Evolutionary conservation across 352 stramenopile genomes (phyloP), one percentile per base, ranked within the genome.

Genomic region (Globisporangium lucens): DNA sequence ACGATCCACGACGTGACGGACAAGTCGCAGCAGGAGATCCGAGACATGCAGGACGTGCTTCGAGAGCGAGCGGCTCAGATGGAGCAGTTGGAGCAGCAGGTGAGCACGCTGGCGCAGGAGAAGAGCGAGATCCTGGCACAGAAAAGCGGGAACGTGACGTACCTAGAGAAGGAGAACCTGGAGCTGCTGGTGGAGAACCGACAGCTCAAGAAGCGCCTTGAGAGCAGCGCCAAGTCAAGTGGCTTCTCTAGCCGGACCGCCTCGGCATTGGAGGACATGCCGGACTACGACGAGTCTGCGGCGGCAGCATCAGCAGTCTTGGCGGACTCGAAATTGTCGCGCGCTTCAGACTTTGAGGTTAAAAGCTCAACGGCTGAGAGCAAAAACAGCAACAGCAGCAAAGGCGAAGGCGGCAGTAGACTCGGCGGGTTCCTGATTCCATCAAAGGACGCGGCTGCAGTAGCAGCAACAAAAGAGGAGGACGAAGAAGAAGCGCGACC

Each of bases 101-200:
- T 88, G 8, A 68, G 69, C 30, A 58, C 73, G 3, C 56, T 81
- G 8, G 58, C 69, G 35, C 70, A 69, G 29, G 60, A 81, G 57
- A 70, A 83, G 36, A 61, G 58, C 8, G 61, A 76, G 41, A 35
- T 64, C 1, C 70, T 76, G 53, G 69, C 75, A 13, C 67, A 77
- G 35, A 74, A 80, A 35, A 79, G 63, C 17, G 73, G 69, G 5
- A 82, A 82, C 36, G 74, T 86, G 15, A 75, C 80, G 63, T 89
- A 78, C 41, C 70, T 92, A 24, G 82, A 89, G 65, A 87, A 90
- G 56, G 80, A 89, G 66, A 90, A 90, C 56, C 57, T 90, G 27
- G 76, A 89, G 59, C 73, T 90, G 43, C 75, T 86, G 7, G 78
- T 90, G 24, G 77, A 90, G 61, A 86, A 77, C 60, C 79, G 84